phyloP scores from a whole-genome alignment of 2,329 filamentous ascomycete genomes.

The Clarireedia hainanense region DNA sequence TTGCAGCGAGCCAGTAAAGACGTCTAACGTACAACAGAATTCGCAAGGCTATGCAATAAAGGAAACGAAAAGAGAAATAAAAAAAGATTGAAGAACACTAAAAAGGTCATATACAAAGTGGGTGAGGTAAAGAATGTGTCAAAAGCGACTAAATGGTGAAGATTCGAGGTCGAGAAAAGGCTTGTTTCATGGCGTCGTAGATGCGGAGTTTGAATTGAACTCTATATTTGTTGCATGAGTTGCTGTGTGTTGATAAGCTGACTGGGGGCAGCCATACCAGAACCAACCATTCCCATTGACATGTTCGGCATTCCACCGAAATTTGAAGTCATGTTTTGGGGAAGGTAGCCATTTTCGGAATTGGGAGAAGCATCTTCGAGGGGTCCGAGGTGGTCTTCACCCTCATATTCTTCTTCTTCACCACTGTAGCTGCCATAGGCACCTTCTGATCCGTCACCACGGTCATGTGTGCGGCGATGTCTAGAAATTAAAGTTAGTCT shows the following conservation, averaged over 20 bases:
- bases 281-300: conserved; percentile 23
- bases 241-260: conserved; percentile 31
- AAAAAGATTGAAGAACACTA: neutral
- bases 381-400: conserved; percentile 76
- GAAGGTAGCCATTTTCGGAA: conserved; percentile 58
- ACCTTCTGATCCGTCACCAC: conserved; percentile 58
- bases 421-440: conserved; percentile 50
- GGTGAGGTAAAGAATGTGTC: conserved; percentile 4
- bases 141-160: conserved; percentile 5
- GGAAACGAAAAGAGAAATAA: conserved; percentile 8
- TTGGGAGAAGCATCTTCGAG: conserved; percentile 72
- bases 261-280: conserved; percentile 31
- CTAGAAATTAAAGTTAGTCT: conserved; percentile 32
- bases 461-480: conserved; percentile 76
- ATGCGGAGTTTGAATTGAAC: neutral
- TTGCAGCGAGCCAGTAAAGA: conserved; percentile 1
- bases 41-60: conserved; percentile 26
- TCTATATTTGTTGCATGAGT: conserved; percentile 29
- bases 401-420: conserved; percentile 72
- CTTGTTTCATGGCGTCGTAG: neutral
- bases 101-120: conserved; percentile 11
- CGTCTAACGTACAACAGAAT: conserved; percentile 6
- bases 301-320: conserved; percentile 17
- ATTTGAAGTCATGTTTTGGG: conserved; percentile 21
- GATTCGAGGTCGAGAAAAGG: neutral